Percentiles rank a stretch among this genome's conserved stretches.
Conservation (phyloP, 768 basidiomycete genomes). For the Rhodotorula kratochvilovae region DNA sequence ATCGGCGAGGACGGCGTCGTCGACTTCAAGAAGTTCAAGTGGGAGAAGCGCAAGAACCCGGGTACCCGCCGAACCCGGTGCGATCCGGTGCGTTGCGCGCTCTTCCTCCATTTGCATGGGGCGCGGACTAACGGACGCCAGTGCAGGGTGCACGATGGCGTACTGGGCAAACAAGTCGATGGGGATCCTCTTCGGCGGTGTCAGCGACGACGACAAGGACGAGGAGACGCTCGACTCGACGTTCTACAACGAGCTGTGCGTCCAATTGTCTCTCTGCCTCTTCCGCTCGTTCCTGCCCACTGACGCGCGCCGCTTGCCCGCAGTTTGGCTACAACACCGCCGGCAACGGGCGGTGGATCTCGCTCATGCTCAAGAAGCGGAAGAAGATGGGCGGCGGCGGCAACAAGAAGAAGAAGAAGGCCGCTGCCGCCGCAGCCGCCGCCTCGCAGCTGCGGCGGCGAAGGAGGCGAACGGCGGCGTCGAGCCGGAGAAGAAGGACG, state of each 20-base stretch:
- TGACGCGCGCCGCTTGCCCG: too few relatives aligned
- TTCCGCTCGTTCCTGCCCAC: too few relatives aligned
- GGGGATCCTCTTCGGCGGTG: constrained; percentile 80
- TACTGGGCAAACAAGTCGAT: constrained; percentile 63
- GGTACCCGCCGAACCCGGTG: constrained; percentile 60
- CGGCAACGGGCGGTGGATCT: constrained; percentile 73
- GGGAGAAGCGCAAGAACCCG: constrained; percentile 77
- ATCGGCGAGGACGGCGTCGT: constrained; percentile 44
- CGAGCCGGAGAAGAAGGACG: background rate
- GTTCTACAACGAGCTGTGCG: constrained; percentile 75
- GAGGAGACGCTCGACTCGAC: constrained; percentile 79
- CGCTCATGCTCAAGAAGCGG: constrained; percentile 63
- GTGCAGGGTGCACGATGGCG: constrained; percentile 69
- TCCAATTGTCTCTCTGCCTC: too few relatives aligned
- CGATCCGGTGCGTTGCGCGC: background rate
- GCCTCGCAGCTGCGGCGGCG: constrained; percentile 16
- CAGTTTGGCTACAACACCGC: constrained; percentile 69
- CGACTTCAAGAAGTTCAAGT: constrained; percentile 61
- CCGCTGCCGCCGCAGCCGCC: constrained; percentile 15
- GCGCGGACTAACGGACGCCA: background rate
- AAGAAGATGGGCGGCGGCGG: constrained; percentile 56
- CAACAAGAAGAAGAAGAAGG: constrained; percentile 51
- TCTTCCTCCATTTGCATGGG: background rate
- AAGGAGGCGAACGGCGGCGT: background rate
- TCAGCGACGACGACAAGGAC: constrained; percentile 75